phyloP scores from a whole-genome alignment of 805 yeast genomes.

The Peterozyma toletana region DNA sequence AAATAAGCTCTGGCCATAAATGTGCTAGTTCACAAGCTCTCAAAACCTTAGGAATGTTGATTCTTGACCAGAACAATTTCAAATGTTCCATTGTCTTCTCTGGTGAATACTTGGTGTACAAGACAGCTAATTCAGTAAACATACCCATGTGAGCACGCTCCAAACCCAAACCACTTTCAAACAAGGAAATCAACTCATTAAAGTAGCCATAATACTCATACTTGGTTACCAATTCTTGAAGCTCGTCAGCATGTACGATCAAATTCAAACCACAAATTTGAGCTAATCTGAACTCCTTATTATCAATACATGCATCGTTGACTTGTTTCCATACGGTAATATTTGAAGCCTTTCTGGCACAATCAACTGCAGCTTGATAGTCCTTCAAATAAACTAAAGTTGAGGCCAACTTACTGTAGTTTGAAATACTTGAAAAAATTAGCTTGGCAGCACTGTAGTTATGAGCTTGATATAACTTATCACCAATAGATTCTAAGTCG shows the following conservation, averaged over 20 bases:
- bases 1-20: constrained; percentile 92
- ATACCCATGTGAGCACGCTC: constrained; percentile 99
- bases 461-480: constrained; percentile 70
- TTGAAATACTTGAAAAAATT: constrained; percentile 77
- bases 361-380: constrained; percentile 95
- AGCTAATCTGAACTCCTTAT: constrained; percentile 91
- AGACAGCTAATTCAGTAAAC: constrained; percentile 92
- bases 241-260: constrained; percentile 95
- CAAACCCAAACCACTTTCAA: constrained; percentile 91
- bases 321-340: constrained; percentile 96
- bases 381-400: constrained; percentile 88
- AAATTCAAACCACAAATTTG: constrained; percentile 98
- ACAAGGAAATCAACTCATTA: constrained; percentile 82
- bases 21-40: constrained; percentile 91
- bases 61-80: constrained; percentile 96
- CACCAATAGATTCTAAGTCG: constrained; percentile 87
- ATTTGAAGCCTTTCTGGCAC: constrained; percentile 97
- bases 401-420: constrained; percentile 95
- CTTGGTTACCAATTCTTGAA: constrained; percentile 78
- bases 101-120: constrained; percentile 87
- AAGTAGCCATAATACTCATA: constrained; percentile 90
- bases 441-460: constrained; percentile 92
- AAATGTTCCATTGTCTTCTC: constrained; percentile 91
- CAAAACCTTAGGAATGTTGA: constrained; percentile 95
- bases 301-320: constrained; percentile 91